Base-by-base conservation (phyloP, 306 rosid genomes). In the Abrus pulchellus region DNA sequence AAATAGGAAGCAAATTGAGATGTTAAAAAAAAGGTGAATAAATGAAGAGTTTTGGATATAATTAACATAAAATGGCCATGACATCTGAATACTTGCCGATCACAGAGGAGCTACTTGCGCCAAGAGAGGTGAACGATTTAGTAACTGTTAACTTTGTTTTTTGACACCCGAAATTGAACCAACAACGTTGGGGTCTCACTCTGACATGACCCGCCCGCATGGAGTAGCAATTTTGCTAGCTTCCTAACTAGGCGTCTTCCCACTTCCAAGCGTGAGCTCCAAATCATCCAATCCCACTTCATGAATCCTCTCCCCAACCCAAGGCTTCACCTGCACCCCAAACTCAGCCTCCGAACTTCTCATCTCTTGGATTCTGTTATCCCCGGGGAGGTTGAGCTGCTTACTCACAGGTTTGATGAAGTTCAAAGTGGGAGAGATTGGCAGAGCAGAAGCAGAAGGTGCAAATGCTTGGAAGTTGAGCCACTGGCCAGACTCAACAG, bases 281-380 rank as follows among this genome's bases (percentile, higher is more conserved):
- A 94, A 86, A 81, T 94, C 99, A 80, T 92, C 98, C 87, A 90
- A 81, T 56, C 97, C 92, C 1, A 90, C 97, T 68, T 94, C 97
- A 44, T 92, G 97, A 88, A 92, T 94, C 82, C 78, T 89, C 88
- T 93, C 97, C 73, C 99, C 99, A 72, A 92, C 92, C 99, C 99
- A 94, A 9, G 99, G 97, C 89, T 90, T 89, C 61, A 92, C 97
- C 85, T 86, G 93, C 45, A 71, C 86, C 40, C 87, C 90, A 76
- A 89, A 90, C 62, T 87, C 87, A 5, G 85, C 83, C 72, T 92
- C 94, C 0, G 88, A 38, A 33, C 83, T 92, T 72, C 86, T 90
- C 75, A 83, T 90, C 45, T 87, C 91, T 5, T 76, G 83, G 66
- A 81, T 76, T 55, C 83, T 78, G 60, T 68, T 83, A 59, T 55